Evolutionary conservation across 345 rosid genomes (phyloP).

Genomic region (Sonneratia alba): DNA sequence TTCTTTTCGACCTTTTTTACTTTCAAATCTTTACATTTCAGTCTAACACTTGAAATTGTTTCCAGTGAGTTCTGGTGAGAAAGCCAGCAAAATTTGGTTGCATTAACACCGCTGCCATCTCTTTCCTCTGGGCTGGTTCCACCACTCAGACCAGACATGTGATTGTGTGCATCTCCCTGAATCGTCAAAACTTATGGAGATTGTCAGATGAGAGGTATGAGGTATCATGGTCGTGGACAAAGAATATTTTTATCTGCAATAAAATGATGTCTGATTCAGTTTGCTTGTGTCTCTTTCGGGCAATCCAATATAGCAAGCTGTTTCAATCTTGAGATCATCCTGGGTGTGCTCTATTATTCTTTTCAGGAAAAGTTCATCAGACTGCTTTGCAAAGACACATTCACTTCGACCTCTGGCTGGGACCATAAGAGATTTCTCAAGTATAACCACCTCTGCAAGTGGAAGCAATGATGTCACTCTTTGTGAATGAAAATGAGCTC

Average conservation of each 20-base stretch:
- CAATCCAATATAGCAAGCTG: too few relatives aligned
- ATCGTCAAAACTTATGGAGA: too few relatives aligned
- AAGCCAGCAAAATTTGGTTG: too few relatives aligned
- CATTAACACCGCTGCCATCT: neutral
- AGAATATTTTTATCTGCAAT: neutral
- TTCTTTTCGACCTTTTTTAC: too few relatives aligned
- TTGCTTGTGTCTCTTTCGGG: too few relatives aligned
- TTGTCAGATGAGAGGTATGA: neutral
- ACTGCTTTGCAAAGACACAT: slow-evolving; percentile 54
- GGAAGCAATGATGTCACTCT: neutral
- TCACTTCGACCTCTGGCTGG: slow-evolving; percentile 27
- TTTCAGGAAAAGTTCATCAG: slow-evolving; percentile 67
- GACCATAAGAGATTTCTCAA: slow-evolving; percentile 52
- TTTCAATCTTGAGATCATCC: neutral
- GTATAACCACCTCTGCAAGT: slow-evolving; percentile 64
- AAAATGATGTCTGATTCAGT: neutral
- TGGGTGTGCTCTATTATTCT: neutral
- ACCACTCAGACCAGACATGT: neutral
- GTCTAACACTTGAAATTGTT: neutral
- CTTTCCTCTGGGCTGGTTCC: neutral
- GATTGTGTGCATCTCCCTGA: too few relatives aligned
- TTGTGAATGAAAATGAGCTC: neutral
- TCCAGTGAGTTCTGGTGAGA: neutral
- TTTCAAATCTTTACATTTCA: too few relatives aligned
- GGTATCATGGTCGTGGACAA: neutral